phyloP scores from a whole-genome alignment of 1,139 yeast genomes.

The Suhomyces yuchorum region DNA sequence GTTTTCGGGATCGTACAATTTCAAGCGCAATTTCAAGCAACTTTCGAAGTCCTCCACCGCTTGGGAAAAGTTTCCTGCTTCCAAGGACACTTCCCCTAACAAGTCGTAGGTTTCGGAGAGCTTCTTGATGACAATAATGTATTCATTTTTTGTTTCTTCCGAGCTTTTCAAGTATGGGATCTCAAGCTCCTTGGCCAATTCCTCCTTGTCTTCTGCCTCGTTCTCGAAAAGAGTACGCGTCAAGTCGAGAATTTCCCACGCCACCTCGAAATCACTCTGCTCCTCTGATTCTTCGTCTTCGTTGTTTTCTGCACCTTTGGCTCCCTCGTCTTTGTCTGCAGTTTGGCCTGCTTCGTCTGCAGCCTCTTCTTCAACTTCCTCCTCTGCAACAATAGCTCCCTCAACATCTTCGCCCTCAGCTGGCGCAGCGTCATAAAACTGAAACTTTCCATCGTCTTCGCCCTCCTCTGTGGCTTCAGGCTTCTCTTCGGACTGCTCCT shows the following conservation, averaged over 20 bases:
- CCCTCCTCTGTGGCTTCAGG: conserved; percentile 26
- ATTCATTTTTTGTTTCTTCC: conserved; percentile 34
- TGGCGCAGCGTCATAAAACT: conserved; percentile 55
- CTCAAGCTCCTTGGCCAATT: conserved; percentile 14
- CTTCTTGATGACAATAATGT: conserved; percentile 46
- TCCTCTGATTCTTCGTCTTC: conserved; percentile 35
- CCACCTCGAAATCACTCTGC: conserved; percentile 77
- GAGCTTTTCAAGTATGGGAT: conserved; percentile 41
- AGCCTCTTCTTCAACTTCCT: conserved; percentile 25
- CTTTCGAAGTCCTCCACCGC: conserved; percentile 67
- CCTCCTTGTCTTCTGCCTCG: conserved; percentile 26
- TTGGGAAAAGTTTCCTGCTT: conserved; percentile 79
- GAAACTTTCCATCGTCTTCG: conserved; percentile 43
- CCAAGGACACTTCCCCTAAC: conserved; percentile 86
- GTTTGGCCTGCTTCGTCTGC: too few species aligned
- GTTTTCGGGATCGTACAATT: conserved; percentile 50
- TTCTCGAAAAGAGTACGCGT: conserved; percentile 66
- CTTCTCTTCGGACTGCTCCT: conserved; percentile 21
- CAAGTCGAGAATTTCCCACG: conserved; percentile 84
- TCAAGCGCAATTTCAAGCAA: conserved; percentile 56
- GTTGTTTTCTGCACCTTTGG: conserved; percentile 20
- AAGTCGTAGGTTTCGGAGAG: conserved; percentile 78
- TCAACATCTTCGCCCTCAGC: conserved; percentile 47
- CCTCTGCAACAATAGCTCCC: conserved; percentile 28
- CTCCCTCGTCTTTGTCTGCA: conserved; percentile 9